Evolutionary conservation across 1,139 yeast genomes (phyloP), one percentile per base, ranked within the genome.

Genomic region (Hanseniaspora gamundiae): DNA sequence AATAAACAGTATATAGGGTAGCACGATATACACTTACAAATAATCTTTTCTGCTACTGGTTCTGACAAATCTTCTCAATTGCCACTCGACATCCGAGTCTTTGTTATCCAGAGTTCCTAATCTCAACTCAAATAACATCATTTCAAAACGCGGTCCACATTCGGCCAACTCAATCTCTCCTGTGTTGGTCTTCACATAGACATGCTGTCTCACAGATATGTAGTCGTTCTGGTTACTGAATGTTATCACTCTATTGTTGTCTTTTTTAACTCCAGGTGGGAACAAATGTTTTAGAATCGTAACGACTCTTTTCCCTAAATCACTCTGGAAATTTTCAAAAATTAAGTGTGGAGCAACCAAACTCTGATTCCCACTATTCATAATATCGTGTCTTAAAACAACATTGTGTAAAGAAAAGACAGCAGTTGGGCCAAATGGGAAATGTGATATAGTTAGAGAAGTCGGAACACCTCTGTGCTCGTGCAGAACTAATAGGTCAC

Each of bases 391-490:
- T 62, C 97, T 78, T 48, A 93, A 70, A 39, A 86, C 87, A 46
- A 93, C 98, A 58, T 91, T 91, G 66, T 91, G 98, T 48, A 91
- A 69, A 6, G 97, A 85, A 68, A 91, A 93, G 36, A 84, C 81
- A 31, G 94, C 94, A 3, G 96, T 84, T 22, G 98, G 99, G 0
- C 99, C 99, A 61, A 91, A 95, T 4, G 98, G 99, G 62, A 93
- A 84, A 69, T 91, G 99, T 38, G 94, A 81, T 30, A 91, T 68
- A 1, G 98, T 91, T 48, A 91, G 58, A 1, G 96, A 85, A 0
- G 96, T 87, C 42, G 99, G 99, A 0, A 86, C 91, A 73, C 99
- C 99, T 64, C 99, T 74, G 64, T 91, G 98, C 62, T 91, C 99
- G 62, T 91, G 98, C 35, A 93, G 66, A 6, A 93, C 72, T 20